Percentiles rank a stretch among this genome's conserved stretches.
phyloP scores from a whole-genome alignment of 2,329 filamentous ascomycete genomes.

The Cryphonectria parasitica region DNA sequence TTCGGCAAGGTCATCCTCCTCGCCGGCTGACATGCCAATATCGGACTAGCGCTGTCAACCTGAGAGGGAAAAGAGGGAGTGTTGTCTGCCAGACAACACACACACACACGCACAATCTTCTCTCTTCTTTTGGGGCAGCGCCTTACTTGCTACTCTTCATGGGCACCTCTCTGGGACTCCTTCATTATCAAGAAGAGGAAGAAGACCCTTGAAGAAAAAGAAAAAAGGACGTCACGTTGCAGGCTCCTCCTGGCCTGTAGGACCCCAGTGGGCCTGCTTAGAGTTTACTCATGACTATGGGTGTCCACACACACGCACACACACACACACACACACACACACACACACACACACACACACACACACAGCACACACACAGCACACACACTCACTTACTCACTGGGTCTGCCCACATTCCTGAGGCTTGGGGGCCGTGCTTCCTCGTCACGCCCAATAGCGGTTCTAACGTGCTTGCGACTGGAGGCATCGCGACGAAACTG shows the following conservation, averaged over 20 bases:
- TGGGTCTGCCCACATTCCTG: neutral
- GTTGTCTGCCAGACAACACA: neutral
- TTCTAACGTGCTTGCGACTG: neutral
- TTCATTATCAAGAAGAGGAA: neutral
- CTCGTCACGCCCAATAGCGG: neutral
- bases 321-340: too few species aligned
- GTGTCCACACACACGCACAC: neutral
- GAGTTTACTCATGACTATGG: neutral
- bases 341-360: too few species aligned
- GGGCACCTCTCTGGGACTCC: neutral
- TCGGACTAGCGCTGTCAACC: neutral
- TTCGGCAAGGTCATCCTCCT: constrained; percentile 4
- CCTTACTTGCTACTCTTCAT: neutral
- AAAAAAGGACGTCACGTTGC: neutral
- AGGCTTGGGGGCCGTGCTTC: neutral
- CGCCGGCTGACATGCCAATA: neutral
- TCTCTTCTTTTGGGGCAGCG: neutral
- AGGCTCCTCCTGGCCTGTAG: neutral
- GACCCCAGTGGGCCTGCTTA: neutral
- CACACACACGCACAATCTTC: too few species aligned
- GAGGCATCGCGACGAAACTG: constrained; percentile 1
- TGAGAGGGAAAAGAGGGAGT: neutral
- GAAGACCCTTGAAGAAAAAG: neutral
- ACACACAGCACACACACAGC: too few species aligned
- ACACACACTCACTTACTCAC: neutral